Conservation (phyloP, 2,329 filamentous ascomycete genomes). For the Epichloe coenophiala region DNA sequence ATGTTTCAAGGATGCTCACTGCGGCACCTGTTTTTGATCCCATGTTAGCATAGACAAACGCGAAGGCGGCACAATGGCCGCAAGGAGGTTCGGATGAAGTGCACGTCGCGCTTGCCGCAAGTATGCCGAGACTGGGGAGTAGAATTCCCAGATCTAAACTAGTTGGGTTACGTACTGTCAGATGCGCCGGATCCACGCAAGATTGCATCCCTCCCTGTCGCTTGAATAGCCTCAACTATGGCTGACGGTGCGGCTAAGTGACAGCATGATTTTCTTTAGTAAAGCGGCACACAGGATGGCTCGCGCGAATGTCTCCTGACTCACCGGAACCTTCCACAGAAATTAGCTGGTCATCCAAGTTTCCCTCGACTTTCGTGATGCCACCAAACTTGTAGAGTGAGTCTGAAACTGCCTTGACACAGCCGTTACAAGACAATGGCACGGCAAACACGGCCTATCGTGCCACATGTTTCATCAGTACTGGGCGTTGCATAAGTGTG, state of each 20-base stretch:
- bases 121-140: not conserved
- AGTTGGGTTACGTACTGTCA: slow-evolving; percentile 50
- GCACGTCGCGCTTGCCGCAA: not conserved
- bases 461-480: slow-evolving; percentile 23
- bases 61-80: not conserved
- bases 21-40: slow-evolving; percentile 46
- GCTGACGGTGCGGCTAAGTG: slow-evolving; percentile 65
- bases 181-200: slow-evolving; percentile 75
- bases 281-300: not conserved
- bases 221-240: slow-evolving; percentile 79
- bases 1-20: slow-evolving; percentile 91
- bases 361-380: slow-evolving; percentile 70
- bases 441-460: slow-evolving; percentile 83
- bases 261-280: not conserved
- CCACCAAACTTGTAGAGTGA: slow-evolving; percentile 66
- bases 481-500: not conserved
- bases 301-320: slow-evolving; percentile 6
- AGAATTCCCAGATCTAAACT: not conserved
- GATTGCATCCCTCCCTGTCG: slow-evolving; percentile 86
- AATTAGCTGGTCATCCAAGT: slow-evolving; percentile 70
- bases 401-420: slow-evolving; percentile 73
- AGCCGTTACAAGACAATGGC: slow-evolving; percentile 80
- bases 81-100: not conserved
- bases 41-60: slow-evolving; percentile 3
- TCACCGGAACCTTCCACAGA: slow-evolving; percentile 71